A percentile compares a stretch with the other conserved stretches of the same genome.
Evolutionary conservation across 495 filamentous ascomycete genomes (phyloP).

Genomic region (Massariosphaeria phaeospora): DNA sequence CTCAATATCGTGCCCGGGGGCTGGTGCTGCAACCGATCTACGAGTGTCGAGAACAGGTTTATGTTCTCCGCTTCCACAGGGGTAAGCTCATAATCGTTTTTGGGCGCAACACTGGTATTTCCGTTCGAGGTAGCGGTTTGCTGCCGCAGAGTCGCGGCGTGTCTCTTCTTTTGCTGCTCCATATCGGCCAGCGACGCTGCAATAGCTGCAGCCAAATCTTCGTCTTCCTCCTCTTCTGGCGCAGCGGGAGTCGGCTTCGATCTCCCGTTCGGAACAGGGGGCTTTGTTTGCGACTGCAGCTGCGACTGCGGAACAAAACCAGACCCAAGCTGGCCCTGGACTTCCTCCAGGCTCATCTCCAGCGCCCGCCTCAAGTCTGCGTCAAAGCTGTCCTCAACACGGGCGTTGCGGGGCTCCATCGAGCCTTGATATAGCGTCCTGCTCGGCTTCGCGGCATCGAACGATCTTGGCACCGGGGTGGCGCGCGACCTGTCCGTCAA

Average conservation of each 20-base stretch:
- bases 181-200: constrained; percentile 95
- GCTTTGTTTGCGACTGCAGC: constrained; percentile 37
- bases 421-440: constrained; percentile 49
- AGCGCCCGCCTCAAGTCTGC: constrained; percentile 89
- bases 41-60: constrained; percentile 88
- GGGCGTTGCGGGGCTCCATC: constrained; percentile 86
- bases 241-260: constrained; percentile 26
- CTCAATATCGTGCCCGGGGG: constrained; percentile 90
- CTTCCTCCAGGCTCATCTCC: constrained; percentile 95
- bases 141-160: constrained; percentile 74
- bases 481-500: constrained; percentile 67
- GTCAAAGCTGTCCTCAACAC: constrained; percentile 84
- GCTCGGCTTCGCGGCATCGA: constrained; percentile 45
- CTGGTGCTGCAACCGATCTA: constrained; percentile 91
- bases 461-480: constrained; percentile 40
- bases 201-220: constrained; percentile 91
- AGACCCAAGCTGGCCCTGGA: constrained; percentile 58
- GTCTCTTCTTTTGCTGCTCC: constrained; percentile 94
- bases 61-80: constrained; percentile 96
- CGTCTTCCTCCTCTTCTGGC: constrained; percentile 73
- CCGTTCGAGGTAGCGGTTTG: constrained; percentile 50
- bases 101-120: constrained; percentile 48
- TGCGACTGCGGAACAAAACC: constrained; percentile 65
- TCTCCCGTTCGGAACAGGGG: constrained; percentile 45
- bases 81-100: constrained; percentile 91